Evolutionary conservation across 2,329 filamentous ascomycete species (phyloP).

Genomic region (Beauveria pseudobassiana): DNA sequence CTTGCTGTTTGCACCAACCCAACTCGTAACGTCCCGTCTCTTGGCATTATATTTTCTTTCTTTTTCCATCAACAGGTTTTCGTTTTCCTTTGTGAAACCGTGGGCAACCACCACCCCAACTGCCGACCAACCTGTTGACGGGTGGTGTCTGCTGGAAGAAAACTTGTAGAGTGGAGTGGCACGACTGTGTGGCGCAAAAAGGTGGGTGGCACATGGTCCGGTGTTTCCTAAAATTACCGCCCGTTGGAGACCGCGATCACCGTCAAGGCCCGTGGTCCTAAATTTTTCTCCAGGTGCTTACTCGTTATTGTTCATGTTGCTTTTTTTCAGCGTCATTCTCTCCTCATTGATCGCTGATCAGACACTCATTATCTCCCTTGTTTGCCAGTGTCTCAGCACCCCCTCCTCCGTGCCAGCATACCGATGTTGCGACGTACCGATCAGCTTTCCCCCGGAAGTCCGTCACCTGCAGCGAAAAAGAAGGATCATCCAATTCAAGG

Average conservation of each 20-base stretch:
- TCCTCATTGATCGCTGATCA: background rate
- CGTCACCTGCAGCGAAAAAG: background rate
- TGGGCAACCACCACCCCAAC: background rate
- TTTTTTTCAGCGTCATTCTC: background rate
- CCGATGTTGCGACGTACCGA: background rate
- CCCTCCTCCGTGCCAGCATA: background rate
- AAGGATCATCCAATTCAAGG: background rate
- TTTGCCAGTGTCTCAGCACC: background rate
- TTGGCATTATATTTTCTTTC: background rate
- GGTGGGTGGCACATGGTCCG: background rate
- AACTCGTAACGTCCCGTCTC: too few relatives aligned
- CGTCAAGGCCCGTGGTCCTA: background rate
- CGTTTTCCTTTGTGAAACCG: background rate
- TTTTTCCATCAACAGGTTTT: background rate
- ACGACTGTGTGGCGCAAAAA: conserved; percentile 3
- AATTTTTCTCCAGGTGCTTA: background rate
- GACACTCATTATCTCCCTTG: background rate
- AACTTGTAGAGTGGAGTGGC: conserved; percentile 1
- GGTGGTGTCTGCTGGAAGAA: background rate
- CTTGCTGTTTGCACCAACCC: too few relatives aligned
- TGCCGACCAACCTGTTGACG: background rate
- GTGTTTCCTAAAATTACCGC: background rate
- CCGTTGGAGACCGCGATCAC: conserved; percentile 4
- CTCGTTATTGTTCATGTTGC: background rate
- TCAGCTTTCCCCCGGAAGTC: background rate